Percentiles rank a stretch among this genome's conserved stretches.
Evolutionary conservation across 306 rosid species (phyloP).

Genomic region (Malus sylvestris): DNA sequence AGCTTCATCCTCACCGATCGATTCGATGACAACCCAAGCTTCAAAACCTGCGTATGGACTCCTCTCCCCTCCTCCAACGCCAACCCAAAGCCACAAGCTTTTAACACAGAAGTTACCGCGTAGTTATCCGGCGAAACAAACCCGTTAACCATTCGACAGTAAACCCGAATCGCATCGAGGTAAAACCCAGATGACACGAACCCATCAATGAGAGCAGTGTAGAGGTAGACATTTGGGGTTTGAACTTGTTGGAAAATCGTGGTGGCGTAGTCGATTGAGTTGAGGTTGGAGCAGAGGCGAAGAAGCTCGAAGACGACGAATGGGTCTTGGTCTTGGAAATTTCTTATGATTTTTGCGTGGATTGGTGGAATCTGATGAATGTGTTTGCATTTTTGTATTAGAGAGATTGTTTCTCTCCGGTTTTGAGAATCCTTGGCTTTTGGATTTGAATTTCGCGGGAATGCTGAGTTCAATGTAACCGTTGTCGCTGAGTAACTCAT

Average conservation of each 20-base stretch:
- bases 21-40: conserved; percentile 32
- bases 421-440: not conserved
- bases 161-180: conserved; percentile 24
- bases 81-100: conserved; percentile 29
- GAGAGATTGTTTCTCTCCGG: conserved; percentile 13
- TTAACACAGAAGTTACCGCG: conserved; percentile 32
- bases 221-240: conserved; percentile 39
- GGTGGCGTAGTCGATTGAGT: conserved; percentile 27
- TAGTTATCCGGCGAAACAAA: conserved; percentile 26
- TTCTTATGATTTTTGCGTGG: conserved; percentile 29
- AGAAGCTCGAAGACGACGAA: conserved; percentile 33
- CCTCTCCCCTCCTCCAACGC: conserved; percentile 18
- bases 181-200: conserved; percentile 24
- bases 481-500: not conserved
- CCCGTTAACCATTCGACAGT: conserved; percentile 16
- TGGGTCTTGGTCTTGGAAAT: conserved; percentile 27
- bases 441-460: conserved; percentile 14
- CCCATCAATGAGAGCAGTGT: conserved; percentile 42
- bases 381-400: conserved; percentile 20
- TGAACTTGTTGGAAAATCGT: conserved; percentile 20
- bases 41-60: conserved; percentile 33
- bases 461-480: conserved; percentile 1
- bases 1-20: conserved; percentile 35
- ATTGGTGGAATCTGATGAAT: conserved; percentile 14
- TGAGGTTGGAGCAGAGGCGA: conserved; percentile 26